Evolutionary conservation across 2,329 filamentous ascomycete species (phyloP), one percentile per base, ranked within the genome.

Genomic region (Chaetothyriales sp.): DNA sequence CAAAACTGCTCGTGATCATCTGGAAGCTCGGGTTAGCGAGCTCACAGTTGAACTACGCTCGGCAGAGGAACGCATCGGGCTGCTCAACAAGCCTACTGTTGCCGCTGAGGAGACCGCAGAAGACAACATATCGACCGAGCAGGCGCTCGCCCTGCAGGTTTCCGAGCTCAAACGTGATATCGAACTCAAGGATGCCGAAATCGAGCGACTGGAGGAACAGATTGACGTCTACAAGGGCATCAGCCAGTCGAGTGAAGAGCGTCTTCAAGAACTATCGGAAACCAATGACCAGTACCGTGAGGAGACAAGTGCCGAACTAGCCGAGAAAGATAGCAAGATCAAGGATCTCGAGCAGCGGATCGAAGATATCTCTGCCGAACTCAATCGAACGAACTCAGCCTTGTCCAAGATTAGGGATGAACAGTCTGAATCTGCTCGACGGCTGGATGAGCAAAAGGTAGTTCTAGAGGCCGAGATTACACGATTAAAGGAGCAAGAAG

Each of bases 171-270:
- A 87, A 65, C 84, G 86, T 48, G 86, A 93, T 61, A 74, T 96
- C 9, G 87, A 95, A 50, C 72, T 94, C 53, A 78, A 84, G 10
- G 84, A 80, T 59, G 77, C 80, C 5, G 87, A 95, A 60, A 72
- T 96, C 10, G 85, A 93, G 58, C 83, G 82, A 60, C 80, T 86
- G 12, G 87, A 86, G 66, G 76, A 79, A 36, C 84, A 95, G 62
- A 81, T 83, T 43, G 87, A 95, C 62, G 83, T 87, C 59, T 96
- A 93, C 73, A 90, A 86, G 66, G 78, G 82, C 47, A 86, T 96
- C 59, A 88, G 87, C 59, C 86, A 93, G 66, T 75, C 80, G 28
- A 83, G 86, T 1, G 92, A 98, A 64, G 90, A 96, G 59, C 84
- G 89, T 48, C 74, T 96, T 15, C 79, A 87, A 57, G 85, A 81